Conservation (phyloP, 2,329 filamentous ascomycete species). For the Orbilia javanica region DNA sequence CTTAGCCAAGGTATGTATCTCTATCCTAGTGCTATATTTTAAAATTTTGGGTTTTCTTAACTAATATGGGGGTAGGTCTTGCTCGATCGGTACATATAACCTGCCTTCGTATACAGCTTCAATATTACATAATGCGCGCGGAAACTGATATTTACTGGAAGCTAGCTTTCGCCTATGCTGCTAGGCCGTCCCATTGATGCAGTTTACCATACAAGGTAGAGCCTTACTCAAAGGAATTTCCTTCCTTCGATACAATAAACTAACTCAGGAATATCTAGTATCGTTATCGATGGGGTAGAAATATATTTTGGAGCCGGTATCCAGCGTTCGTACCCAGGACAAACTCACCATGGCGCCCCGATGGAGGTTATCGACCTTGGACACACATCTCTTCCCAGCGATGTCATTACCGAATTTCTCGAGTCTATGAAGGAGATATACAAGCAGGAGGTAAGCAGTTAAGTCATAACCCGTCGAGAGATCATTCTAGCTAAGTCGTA, state of each 20-base stretch:
- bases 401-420: constrained; percentile 87
- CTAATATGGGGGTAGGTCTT: constrained; percentile 54
- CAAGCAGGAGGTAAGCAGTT: constrained; percentile 74
- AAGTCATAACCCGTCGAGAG: background rate
- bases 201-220: constrained; percentile 89
- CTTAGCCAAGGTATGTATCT: constrained; percentile 72
- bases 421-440: constrained; percentile 86
- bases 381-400: constrained; percentile 80
- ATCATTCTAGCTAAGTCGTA: background rate
- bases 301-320: constrained; percentile 81
- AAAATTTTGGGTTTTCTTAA: constrained; percentile 16
- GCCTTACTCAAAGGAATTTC: no score
- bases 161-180: constrained; percentile 71
- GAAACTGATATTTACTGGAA: constrained; percentile 60
- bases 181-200: constrained; percentile 84
- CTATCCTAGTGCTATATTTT: constrained; percentile 62
- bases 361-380: constrained; percentile 82
- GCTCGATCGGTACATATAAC: constrained; percentile 26
- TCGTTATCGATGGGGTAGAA: constrained; percentile 85
- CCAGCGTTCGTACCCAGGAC: constrained; percentile 81
- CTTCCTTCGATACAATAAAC: background rate
- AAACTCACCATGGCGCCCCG: constrained; percentile 86
- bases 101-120: background rate
- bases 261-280: constrained; percentile 62
- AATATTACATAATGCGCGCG: background rate